These are phyloP conservation scores for Limnomonas spitsbergensis DNA, from an alignment of 139 green algal genomes.

Conservation along the genomic window DNA sequence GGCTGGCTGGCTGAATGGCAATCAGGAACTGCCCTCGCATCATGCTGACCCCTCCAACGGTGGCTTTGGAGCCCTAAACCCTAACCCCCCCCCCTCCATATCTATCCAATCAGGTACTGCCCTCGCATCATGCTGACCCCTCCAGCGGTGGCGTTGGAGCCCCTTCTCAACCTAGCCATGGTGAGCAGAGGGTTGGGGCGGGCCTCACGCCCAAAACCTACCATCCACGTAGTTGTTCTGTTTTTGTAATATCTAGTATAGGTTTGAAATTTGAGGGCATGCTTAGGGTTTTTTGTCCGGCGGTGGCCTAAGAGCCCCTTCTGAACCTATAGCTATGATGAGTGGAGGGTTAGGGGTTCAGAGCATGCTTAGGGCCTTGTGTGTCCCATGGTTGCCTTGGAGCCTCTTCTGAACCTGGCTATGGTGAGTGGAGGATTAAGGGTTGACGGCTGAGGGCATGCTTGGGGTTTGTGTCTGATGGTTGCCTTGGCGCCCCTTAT, in stretches of 20 bases:
- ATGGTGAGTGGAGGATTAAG: not conserved
- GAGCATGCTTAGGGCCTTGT: no score
- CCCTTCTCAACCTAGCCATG: not conserved
- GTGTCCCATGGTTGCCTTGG: not conserved
- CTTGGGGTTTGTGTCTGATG: not conserved
- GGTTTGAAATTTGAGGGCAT: not conserved
- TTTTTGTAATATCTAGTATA: not conserved
- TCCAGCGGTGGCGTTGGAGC: not conserved
- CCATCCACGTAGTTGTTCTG: not conserved
- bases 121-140: conserved; percentile 50
- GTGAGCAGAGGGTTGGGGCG: no score
- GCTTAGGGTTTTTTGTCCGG: not conserved
- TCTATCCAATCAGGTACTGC: conserved; percentile 33
- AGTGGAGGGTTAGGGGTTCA: no score
- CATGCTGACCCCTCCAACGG: conserved; percentile 30
- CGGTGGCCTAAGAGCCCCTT: not conserved
- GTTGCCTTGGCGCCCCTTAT: not conserved
- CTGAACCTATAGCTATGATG: not conserved
- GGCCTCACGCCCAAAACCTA: not conserved
- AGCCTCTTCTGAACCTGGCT: not conserved
- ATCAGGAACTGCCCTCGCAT: conserved; percentile 51
- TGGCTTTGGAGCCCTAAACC: not conserved
- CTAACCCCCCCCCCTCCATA: no score
- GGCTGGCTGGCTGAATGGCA: no score
- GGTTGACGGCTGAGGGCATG: not conserved